phyloP scores from a whole-genome alignment of 1,284 basidiomycete genomes.

The Mycena sp. region DNA sequence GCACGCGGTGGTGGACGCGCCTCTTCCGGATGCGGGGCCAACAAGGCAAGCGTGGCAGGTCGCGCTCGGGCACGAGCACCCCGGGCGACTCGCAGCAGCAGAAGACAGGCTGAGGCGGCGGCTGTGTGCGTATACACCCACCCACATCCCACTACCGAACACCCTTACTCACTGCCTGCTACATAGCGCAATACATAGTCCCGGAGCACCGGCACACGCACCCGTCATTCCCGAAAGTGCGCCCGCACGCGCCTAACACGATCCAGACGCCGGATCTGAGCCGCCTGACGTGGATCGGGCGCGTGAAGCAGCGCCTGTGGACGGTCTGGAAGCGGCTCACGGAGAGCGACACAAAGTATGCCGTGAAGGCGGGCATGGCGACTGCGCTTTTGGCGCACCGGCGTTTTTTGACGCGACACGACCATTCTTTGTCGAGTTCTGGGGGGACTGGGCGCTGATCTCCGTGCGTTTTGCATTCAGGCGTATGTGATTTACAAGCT shows the following conservation, averaged over 20 bases:
- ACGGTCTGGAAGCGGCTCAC: slow-evolving; percentile 72
- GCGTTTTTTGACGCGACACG: slow-evolving; percentile 87
- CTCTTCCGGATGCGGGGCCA: slow-evolving; percentile 31
- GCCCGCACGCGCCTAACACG: slow-evolving; percentile 85
- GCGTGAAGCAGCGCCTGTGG: slow-evolving; percentile 81
- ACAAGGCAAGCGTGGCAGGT: slow-evolving; percentile 19
- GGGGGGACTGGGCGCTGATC: slow-evolving; percentile 95
- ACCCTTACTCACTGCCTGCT: slow-evolving; percentile 13
- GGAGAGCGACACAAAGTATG: slow-evolving; percentile 86
- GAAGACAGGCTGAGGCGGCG: slow-evolving; percentile 18
- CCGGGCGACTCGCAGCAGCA: neutral
- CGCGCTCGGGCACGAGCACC: slow-evolving; percentile 12
- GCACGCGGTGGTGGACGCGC: slow-evolving; percentile 52
- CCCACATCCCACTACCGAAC: neutral
- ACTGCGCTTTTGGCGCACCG: slow-evolving; percentile 85
- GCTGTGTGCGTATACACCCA: slow-evolving; percentile 52
- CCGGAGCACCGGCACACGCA: slow-evolving; percentile 65
- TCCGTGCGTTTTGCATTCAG: slow-evolving; percentile 67
- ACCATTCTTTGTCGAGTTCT: slow-evolving; percentile 81
- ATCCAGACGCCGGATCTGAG: slow-evolving; percentile 77
- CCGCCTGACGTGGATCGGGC: slow-evolving; percentile 66
- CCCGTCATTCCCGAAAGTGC: slow-evolving; percentile 84
- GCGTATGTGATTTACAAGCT: neutral
- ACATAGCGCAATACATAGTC: slow-evolving; percentile 68
- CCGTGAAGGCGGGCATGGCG: slow-evolving; percentile 88